Evolutionary conservation across 2,329 filamentous ascomycete species (phyloP).

Genomic region (Neonectria faginata): DNA sequence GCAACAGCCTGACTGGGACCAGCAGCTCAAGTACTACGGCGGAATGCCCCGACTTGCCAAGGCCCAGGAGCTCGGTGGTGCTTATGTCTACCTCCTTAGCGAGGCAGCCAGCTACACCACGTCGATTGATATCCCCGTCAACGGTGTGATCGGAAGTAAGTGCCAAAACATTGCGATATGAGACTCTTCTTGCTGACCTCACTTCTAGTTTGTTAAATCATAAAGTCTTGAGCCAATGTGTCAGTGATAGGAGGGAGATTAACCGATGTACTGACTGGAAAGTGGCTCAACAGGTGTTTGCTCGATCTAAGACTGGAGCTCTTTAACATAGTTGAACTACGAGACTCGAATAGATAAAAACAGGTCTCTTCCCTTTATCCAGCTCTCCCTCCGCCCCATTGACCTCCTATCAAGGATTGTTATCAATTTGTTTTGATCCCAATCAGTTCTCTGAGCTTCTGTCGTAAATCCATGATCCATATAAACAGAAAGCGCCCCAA

Average conservation of each 20-base stretch:
- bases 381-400: no score
- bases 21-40: conserved; percentile 68
- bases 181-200: background rate
- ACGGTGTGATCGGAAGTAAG: conserved; percentile 37
- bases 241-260: no score
- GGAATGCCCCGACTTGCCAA: conserved; percentile 66
- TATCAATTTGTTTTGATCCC: no score
- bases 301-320: no score
- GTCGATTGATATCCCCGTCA: conserved; percentile 59
- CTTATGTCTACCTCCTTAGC: conserved; percentile 66
- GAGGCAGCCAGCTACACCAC: conserved; percentile 64
- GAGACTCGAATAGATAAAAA: no score
- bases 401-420: no score
- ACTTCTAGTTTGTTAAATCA: conserved; percentile 12
- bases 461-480: background rate
- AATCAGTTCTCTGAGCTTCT: background rate
- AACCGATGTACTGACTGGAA: no score
- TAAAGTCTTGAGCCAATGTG: background rate
- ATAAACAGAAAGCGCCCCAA: background rate
- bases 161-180: background rate
- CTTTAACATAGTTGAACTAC: no score
- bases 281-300: no score
- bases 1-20: conserved; percentile 64
- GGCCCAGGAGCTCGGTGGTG: conserved; percentile 66
- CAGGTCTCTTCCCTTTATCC: no score